Evolutionary conservation across 345 rosid genomes (phyloP), one percentile per base, ranked within the genome.

Genomic region (Eucalyptus curtisii): DNA sequence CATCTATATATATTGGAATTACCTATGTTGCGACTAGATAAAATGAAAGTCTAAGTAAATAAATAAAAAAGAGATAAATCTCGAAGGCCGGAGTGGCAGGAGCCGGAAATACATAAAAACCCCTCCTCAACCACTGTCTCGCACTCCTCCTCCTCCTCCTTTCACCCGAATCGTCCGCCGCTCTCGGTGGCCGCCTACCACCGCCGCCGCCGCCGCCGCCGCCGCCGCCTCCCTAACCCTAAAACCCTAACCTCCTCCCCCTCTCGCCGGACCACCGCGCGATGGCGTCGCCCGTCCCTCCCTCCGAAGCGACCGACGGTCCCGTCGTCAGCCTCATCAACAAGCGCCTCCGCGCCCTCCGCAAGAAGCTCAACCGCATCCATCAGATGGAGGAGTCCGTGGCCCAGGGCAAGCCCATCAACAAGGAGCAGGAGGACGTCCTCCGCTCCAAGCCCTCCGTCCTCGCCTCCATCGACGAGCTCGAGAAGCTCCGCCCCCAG

Each of bases 261-360:
- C 57, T 7, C 90, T 11, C 45, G 44, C 40, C 25, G 87, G 88
- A 10, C 92, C 90, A 92, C 91, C 93, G 45, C 17, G 45, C 90
- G 24, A 71, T 76, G 89, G 81, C 93, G 76, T 61, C 94, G 88
- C 42, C 96, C 66, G 47, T 91, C 7, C 40, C 89, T 13, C 37
- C 89, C 64, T 91, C 96, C 40, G 94, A 92, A 59, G 40, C 85
- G 49, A 87, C 92, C 13, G 99, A 98, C 40, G 97, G 99, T 55
- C 99, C 99, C 7, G 98, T 98, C 86, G 92, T 97, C 85, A 93
- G 89, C 92, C 91, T 98, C 52, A 91, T 98, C 93, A 97, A 91
- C 96, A 97, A 98, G 89, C 99, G 99, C 86, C 91, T 97, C 92
- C 98, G 99, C 64, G 96, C 96, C 86, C 97, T 95, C 66, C 97